Evolutionary conservation across 768 basidiomycete genomes (phyloP), one percentile per base, ranked within the genome.

Genomic region (Lentinus brumalis): DNA sequence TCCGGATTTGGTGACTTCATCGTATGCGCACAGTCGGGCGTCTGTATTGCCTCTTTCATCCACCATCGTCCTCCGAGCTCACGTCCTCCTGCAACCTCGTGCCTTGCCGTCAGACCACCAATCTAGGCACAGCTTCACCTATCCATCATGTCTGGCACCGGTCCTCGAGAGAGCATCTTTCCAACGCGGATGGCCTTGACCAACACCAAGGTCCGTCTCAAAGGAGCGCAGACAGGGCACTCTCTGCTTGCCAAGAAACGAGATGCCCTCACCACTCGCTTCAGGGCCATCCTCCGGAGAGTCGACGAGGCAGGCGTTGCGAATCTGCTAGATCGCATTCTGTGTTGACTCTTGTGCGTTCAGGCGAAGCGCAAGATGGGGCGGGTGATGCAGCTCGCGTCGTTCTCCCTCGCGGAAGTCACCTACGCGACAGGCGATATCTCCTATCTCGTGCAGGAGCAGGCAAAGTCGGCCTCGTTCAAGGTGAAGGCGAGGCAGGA

Each of bases 331-430:
- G 4, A 8, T 52, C 30, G 29, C 15, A 26, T 10, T 10, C 10
- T 4, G 26, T 38, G n/a, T 31, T 50, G 52, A 49, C 56, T 65
- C 42, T 67, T 72, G 14, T 12, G 38, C 38, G 3, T 50, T 18
- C 59, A 98, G 96, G 96, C 97, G 10, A 99, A 99, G 75, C 86
- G 95, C 60, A 96, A 98, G 79, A 99, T 98, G 97, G 97, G 97
- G 32, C 84, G 92, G 60, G 96, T 98, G 29, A 97, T 99, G 88
- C 97, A 99, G 74, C 83, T 98, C 53, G 97, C 97, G 29, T 98
- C 97, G 44, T 97, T 99, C 82, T 97, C 96, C 45, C 89, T 98
- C 79, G 97, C 97, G 0, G 96, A 98, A 75, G 97, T 99, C 65
- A 96, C 96, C 18, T 99, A 98, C 77, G 87, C 96, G 38, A 96